Conservation (phyloP, 176 grass and related monocot genomes). For the Avena eriantha region DNA sequence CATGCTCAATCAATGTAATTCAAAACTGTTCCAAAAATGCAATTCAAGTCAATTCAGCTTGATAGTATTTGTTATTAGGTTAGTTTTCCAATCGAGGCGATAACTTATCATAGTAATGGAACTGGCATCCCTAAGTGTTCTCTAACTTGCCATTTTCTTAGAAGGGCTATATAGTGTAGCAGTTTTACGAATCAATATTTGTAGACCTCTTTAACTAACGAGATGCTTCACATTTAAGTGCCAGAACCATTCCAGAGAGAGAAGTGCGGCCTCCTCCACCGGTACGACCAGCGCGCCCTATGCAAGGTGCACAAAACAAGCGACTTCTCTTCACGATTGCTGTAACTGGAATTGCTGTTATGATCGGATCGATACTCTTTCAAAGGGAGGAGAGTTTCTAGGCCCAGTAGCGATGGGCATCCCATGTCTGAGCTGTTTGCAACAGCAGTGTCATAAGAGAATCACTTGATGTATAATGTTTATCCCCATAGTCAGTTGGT, state of each 20-base stretch:
- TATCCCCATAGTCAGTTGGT: slow-evolving; percentile 31
- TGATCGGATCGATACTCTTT: slow-evolving; percentile 81
- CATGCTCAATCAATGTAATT: background rate
- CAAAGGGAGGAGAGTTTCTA: slow-evolving; percentile 65
- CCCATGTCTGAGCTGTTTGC: background rate
- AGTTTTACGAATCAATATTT: background rate
- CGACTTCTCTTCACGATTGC: slow-evolving; percentile 76
- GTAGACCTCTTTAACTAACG: slow-evolving; percentile 25
- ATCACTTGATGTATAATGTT: slow-evolving; percentile 46
- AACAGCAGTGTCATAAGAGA: slow-evolving; percentile 13
- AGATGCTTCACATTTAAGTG: slow-evolving; percentile 46
- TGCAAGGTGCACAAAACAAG: slow-evolving; percentile 61
- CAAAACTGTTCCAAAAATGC: background rate
- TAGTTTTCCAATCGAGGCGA: background rate
- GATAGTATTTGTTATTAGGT: background rate
- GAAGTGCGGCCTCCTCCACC: slow-evolving; percentile 59
- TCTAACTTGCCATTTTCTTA: background rate
- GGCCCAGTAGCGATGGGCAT: slow-evolving; percentile 5
- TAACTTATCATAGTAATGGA: background rate
- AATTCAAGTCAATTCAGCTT: background rate
- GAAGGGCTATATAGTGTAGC: background rate
- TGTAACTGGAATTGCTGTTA: slow-evolving; percentile 75
- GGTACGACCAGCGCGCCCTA: slow-evolving; percentile 41
- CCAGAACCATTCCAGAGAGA: slow-evolving; percentile 56
- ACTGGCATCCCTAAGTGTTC: background rate